phyloP scores from a whole-genome alignment of 2,329 filamentous ascomycete genomes.

The Monosporascus sp. region DNA sequence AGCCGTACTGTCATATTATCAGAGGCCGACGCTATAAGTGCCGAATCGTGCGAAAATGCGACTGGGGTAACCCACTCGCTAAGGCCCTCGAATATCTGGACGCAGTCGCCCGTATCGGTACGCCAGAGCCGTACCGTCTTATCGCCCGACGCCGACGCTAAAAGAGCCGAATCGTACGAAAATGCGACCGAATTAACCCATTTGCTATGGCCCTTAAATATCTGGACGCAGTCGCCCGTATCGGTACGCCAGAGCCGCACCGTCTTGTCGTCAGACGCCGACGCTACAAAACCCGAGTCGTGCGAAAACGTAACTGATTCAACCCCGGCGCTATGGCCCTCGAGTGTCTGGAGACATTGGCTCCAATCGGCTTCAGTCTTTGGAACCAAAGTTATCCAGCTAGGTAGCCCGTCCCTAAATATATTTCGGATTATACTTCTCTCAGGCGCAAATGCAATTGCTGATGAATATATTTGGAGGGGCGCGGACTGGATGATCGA shows the following conservation, averaged over 20 bases:
- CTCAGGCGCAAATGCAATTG: constrained; percentile 24
- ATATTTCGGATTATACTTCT: constrained; percentile 18
- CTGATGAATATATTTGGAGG: constrained; percentile 29
- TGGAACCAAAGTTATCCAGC: constrained; percentile 6
- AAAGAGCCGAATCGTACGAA: no score
- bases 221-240: neutral
- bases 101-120: constrained; percentile 1
- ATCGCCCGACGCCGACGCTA: constrained; percentile 12
- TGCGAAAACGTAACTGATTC: no score
- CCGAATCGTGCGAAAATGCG: no score
- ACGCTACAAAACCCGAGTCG: neutral
- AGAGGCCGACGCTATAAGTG: no score
- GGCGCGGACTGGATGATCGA: constrained; percentile 21
- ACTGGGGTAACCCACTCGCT: no score
- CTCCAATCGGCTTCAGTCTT: constrained; percentile 10
- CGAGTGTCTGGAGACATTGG: constrained; percentile 6
- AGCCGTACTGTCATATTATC: no score
- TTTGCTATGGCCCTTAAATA: no score
- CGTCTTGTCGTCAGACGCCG: constrained; percentile 9
- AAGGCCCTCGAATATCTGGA: no score
- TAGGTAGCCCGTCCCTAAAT: constrained; percentile 11
- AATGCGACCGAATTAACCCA: no score
- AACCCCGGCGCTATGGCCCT: no score
- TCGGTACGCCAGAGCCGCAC: constrained; percentile 8
- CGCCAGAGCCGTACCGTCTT: constrained; percentile 9